phyloP scores from a whole-genome alignment of 1,284 basidiomycete species.

The Moniliella sp. region DNA sequence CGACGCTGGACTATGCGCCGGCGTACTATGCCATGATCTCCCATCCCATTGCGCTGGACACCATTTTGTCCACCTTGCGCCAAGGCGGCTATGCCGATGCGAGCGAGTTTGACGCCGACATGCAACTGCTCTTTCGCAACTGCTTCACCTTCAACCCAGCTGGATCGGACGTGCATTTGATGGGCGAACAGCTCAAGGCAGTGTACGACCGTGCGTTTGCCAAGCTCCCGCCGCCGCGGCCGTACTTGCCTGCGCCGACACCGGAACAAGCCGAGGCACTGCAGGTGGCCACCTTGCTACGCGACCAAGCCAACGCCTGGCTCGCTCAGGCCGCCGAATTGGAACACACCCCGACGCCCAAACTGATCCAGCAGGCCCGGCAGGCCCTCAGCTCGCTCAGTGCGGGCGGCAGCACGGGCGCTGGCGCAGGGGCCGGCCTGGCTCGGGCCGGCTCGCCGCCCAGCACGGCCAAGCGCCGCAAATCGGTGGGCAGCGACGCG shows the following conservation, averaged over 20 bases:
- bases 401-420: background rate
- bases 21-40: conserved; percentile 73
- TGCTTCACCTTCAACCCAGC: conserved; percentile 77
- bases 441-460: too few species aligned
- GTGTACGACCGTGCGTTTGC: too few species aligned
- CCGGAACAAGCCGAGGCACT: background rate
- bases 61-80: conserved; percentile 48
- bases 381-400: background rate
- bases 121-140: conserved; percentile 79
- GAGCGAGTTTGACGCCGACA: conserved; percentile 63
- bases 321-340: background rate
- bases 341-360: background rate
- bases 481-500: too few species aligned
- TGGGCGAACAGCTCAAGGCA: conserved; percentile 42
- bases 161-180: conserved; percentile 58
- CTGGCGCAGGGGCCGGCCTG: background rate
- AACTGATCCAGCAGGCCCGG: background rate
- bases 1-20: conserved; percentile 53
- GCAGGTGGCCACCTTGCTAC: background rate
- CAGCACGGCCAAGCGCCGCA: background rate
- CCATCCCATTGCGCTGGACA: conserved; percentile 59
- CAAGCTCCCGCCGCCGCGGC: too few species aligned
- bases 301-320: background rate
- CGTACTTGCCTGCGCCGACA: too few species aligned
- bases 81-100: conserved; percentile 52